A percentile compares a stretch with the other conserved stretches of the same genome.
phyloP scores from a whole-genome alignment of 192 early-diverging fungal species.

The Mortierella hygrophila region DNA sequence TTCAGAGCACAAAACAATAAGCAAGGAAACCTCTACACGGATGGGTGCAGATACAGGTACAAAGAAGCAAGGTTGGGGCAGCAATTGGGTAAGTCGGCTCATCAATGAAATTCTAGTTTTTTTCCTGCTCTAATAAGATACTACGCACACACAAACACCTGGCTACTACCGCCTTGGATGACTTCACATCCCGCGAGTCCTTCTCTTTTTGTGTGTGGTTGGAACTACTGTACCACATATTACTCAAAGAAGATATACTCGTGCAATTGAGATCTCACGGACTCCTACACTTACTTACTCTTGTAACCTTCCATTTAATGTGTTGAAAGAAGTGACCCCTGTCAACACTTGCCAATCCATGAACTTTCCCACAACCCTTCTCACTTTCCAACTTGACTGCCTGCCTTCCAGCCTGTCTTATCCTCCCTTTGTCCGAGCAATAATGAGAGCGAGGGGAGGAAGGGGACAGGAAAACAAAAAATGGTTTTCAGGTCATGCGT shows the following conservation, averaged over 20 bases:
- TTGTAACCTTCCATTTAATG: too few species aligned
- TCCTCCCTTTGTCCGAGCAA: background rate
- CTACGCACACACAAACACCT: background rate
- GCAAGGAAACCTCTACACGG: background rate
- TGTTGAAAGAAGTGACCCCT: too few species aligned
- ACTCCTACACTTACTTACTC: too few species aligned
- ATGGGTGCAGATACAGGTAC: background rate
- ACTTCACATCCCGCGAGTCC: background rate
- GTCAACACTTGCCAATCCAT: too few species aligned
- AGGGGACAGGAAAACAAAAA: background rate
- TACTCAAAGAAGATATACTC: too few species aligned
- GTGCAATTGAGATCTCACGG: too few species aligned
- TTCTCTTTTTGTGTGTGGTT: too few species aligned
- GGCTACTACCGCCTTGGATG: background rate
- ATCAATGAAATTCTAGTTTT: background rate
- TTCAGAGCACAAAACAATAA: background rate
- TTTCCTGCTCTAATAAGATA: background rate
- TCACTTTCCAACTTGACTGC: background rate
- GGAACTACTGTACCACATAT: too few species aligned
- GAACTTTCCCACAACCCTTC: background rate
- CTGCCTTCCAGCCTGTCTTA: background rate
- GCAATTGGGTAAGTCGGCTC: background rate
- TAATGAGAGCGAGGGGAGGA: background rate
- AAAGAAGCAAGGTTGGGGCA: background rate
- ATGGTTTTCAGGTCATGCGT: background rate